These are phyloP conservation scores for Bidens hawaiensis DNA, from an alignment of 140 eudicot genomes.

Conservation along the genomic window DNA sequence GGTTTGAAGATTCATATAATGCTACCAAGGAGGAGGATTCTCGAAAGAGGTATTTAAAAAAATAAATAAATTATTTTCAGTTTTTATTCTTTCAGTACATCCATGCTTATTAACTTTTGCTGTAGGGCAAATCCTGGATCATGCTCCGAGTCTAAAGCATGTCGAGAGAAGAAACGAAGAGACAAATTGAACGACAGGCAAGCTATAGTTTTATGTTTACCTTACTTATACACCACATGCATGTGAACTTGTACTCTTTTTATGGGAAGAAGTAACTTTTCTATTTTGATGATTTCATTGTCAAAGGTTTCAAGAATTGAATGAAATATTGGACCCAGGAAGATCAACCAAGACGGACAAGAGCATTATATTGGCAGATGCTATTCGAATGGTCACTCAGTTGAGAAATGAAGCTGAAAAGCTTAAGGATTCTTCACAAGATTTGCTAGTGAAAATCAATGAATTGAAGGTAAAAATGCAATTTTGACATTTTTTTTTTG, in stretches of 20 bases:
- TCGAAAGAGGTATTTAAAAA: slow-evolving; percentile 75
- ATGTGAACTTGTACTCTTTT: slow-evolving; percentile 5
- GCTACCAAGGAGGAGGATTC: slow-evolving; percentile 52
- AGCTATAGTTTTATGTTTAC: slow-evolving; percentile 6
- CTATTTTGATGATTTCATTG: slow-evolving; percentile 3
- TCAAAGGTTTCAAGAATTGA: slow-evolving; percentile 74
- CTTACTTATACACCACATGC: neutral
- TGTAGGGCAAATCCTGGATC: slow-evolving; percentile 50
- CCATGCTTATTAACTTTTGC: neutral
- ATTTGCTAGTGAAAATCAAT: slow-evolving; percentile 53
- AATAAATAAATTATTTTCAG: neutral
- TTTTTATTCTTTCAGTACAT: neutral
- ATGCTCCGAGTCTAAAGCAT: slow-evolving; percentile 71
- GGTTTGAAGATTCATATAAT: slow-evolving; percentile 39
- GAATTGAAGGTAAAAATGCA: slow-evolving; percentile 60
- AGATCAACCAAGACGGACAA: slow-evolving; percentile 71
- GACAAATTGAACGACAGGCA: slow-evolving; percentile 72
- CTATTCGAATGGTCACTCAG: slow-evolving; percentile 57
- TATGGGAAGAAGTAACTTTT: neutral
- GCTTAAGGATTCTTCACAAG: slow-evolving; percentile 53
- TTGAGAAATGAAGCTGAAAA: slow-evolving; percentile 63
- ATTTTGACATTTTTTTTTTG: neutral
- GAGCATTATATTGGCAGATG: slow-evolving; percentile 60
- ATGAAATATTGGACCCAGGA: slow-evolving; percentile 67
- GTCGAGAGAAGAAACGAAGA: slow-evolving; percentile 77